Base-by-base conservation (phyloP, 2,329 filamentous ascomycete species). In the Pestalotiopsis sp. region DNA sequence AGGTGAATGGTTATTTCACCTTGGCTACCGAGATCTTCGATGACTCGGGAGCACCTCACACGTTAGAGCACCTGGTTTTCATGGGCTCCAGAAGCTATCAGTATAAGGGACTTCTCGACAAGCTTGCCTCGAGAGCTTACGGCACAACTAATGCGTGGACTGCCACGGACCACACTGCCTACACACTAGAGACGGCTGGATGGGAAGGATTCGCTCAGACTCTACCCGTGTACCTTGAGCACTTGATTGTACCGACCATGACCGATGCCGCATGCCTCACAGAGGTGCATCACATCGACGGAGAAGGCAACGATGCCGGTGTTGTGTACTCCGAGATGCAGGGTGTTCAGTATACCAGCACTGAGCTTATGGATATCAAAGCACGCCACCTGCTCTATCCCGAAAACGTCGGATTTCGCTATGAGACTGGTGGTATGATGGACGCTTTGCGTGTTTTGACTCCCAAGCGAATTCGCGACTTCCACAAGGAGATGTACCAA, bases 261-360 rank as follows among this genome's bases (percentile, higher is more conserved):
- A 98, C 95, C 0, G 95, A 99, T 79, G 92, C 95, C 68, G 94
- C 90, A 12, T 98, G 97, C 78, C 92, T 95, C 72, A 99, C 96
- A 2, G 96, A 99, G 80, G 96, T 99, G 1, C 94, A 97, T 82
- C 96, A 99, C 78, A 89, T 99, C 67, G 94, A 99, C 77, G 95
- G 94, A 17, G 90, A 93, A 73, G 96, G 96, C 68, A 92, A 98
- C 71, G 96, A 99, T 86, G 96, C 96, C 57, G 96, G 94, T 71
- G 95, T 98, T 1, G 96, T 99, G 9, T 99, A 99, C 81, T 98
- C 95, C 0, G 96, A 99, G 81, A 99, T 99, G 96, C 96, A 99
- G 81, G 96, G 91, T 27, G 90, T 97, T 2, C 93, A 98, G 77
- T 97, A 97, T 77, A 91, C 90, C 66, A 91, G 92, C 72, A 85